phyloP scores from a whole-genome alignment of 179 eudicot species.

The Silene vulgaris region DNA sequence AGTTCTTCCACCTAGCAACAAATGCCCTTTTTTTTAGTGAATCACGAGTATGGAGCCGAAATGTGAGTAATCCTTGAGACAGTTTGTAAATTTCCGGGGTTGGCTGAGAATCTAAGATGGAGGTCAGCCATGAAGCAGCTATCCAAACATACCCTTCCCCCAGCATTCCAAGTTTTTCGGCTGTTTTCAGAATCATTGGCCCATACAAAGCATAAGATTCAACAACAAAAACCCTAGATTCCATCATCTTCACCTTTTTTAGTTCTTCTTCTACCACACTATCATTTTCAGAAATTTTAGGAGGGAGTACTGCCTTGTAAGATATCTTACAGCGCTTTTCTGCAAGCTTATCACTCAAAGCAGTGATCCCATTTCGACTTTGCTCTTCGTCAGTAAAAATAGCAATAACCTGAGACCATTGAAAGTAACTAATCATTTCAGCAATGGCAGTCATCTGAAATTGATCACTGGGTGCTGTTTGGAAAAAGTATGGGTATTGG shows the following conservation, averaged over 20 bases:
- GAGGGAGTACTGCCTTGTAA: slow-evolving; percentile 64
- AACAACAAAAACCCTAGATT: slow-evolving; percentile 63
- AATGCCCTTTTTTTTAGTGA: slow-evolving; percentile 51
- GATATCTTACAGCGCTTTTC: slow-evolving; percentile 51
- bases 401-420: slow-evolving; percentile 52
- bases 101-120: slow-evolving; percentile 43
- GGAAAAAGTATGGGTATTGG: slow-evolving; percentile 71
- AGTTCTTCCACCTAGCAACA: slow-evolving; percentile 47
- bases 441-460: slow-evolving; percentile 74
- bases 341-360: slow-evolving; percentile 54
- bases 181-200: slow-evolving; percentile 42
- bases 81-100: slow-evolving; percentile 17
- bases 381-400: slow-evolving; percentile 68
- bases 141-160: slow-evolving; percentile 69
- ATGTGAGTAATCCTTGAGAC: slow-evolving; percentile 56
- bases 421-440: slow-evolving; percentile 48
- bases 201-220: slow-evolving; percentile 47
- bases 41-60: slow-evolving; percentile 60
- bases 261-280: slow-evolving; percentile 37
- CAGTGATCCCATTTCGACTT: slow-evolving; percentile 51
- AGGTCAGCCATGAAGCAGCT: slow-evolving; percentile 67
- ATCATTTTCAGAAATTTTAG: slow-evolving; percentile 25
- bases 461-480: slow-evolving; percentile 63
- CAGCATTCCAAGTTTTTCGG: slow-evolving; percentile 59
- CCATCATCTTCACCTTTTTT: slow-evolving; percentile 46